Evolutionary conservation across 2,329 filamentous ascomycete genomes (phyloP), one percentile per base, ranked within the genome.

Genomic region (Aspergillus brunneoviolaceus): DNA sequence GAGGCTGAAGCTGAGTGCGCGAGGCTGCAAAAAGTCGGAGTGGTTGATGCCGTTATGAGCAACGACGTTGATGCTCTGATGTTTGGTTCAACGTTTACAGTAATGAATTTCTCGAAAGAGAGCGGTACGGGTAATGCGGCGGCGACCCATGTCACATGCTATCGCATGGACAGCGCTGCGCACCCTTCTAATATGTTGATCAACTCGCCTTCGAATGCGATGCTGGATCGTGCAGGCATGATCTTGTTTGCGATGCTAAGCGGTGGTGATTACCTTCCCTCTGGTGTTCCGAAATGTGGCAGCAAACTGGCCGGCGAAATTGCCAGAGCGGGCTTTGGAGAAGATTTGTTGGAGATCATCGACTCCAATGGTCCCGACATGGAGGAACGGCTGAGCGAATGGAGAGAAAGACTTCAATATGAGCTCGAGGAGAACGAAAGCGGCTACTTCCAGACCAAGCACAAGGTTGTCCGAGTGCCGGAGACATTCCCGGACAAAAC

Each of bases 1-100:
- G 95, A 99, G 73, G 95, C 94, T 3, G 95, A 99, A 74, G 95
- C 95, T 1, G 95, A 99, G 77, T 99, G 95, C 66, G 95, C 95
- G 0, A 78, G 95, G 16, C 77, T 99, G 3, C 93, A 99, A 71
- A 83, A 84, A 60, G 84, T 88, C 50, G 92, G 92, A 0, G 81
- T 96, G 9, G 93, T 96, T 1, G 95, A 99, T 74, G 94, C 91
- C 0, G 95, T 98, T 1, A 81, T 99, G 68, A 97, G 91, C 74
- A 93, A 99, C 74, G 95, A 99, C 80, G 92, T 97, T 49, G 95
- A 99, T 73, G 95, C 94, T 2, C 85, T 98, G 69, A 98, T 98
- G 94, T 98, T 98, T 77, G 95, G 95, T 1, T 95, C 92, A 64
- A 87, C 85, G 0, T 78, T 86, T 42, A 94, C 90, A 0, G 78